Percentiles rank a stretch among this genome's conserved stretches.
These are phyloP conservation scores for Wickerhamiella nectarea DNA, from an alignment of 805 yeast genomes.

Conservation along the genomic window DNA sequence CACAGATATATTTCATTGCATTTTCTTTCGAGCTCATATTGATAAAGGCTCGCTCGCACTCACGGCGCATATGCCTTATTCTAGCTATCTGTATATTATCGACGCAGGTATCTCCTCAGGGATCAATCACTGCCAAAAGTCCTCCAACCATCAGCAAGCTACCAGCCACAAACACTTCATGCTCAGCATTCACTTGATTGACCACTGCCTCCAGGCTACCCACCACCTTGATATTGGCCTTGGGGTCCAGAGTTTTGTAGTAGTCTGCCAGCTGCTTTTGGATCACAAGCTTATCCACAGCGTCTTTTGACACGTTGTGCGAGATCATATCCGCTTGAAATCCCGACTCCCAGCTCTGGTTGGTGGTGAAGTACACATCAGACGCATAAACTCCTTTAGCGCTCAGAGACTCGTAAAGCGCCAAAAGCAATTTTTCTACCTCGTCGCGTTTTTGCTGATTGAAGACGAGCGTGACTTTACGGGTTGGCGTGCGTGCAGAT, in stretches of 20 bases:
- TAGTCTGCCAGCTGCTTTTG: conserved; percentile 60
- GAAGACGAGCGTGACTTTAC: conserved; percentile 46
- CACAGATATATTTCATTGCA: too few relatives aligned
- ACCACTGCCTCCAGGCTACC: conserved; percentile 67
- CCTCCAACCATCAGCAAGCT: conserved; percentile 94
- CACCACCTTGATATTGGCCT: conserved; percentile 36
- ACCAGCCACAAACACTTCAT: conserved; percentile 82
- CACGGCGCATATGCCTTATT: too few relatives aligned
- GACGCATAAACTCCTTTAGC: conserved; percentile 22
- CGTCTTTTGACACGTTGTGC: conserved; percentile 64
- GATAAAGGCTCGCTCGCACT: too few relatives aligned
- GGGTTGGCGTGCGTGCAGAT: background rate
- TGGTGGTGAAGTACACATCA: conserved; percentile 62
- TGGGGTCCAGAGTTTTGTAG: conserved; percentile 44
- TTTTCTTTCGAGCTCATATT: too few relatives aligned
- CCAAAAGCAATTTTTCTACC: conserved; percentile 41
- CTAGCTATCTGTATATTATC: too few relatives aligned
- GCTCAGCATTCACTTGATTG: conserved; percentile 32
- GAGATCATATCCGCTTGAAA: conserved; percentile 70
- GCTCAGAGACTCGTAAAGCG: conserved; percentile 26
- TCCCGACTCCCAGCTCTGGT: conserved; percentile 82
- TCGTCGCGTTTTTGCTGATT: conserved; percentile 90
- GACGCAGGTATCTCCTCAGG: too few relatives aligned
- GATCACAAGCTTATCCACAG: conserved; percentile 64
- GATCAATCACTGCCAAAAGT: conserved; percentile 67